Percentiles rank a stretch among this genome's conserved stretches.
phyloP scores from a whole-genome alignment of 2,329 filamentous ascomycete species.

The Aphanoascus verrucosus region DNA sequence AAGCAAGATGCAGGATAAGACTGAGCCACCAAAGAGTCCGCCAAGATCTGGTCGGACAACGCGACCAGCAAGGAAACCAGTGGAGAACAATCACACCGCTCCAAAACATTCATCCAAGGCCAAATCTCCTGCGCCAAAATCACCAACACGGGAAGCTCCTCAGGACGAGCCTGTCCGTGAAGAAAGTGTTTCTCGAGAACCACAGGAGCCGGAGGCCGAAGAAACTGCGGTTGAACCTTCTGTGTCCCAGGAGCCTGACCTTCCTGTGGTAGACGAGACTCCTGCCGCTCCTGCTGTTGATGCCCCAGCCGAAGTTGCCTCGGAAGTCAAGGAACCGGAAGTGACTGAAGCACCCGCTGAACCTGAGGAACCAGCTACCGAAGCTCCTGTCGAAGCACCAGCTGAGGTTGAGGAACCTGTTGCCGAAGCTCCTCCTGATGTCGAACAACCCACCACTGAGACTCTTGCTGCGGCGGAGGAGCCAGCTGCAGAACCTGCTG shows the following conservation, averaged over 20 bases:
- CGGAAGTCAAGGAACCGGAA: background rate
- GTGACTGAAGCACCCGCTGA: background rate
- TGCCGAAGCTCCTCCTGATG: too few relatives aligned
- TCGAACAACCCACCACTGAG: too few relatives aligned
- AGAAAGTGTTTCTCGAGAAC: background rate
- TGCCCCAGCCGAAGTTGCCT: background rate
- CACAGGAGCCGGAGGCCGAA: background rate
- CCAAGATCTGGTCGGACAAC: constrained; percentile 20
- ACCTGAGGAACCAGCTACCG: too few relatives aligned
- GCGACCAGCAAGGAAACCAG: background rate
- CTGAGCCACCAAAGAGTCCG: constrained; percentile 32
- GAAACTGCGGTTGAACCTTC: background rate
- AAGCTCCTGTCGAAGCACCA: too few relatives aligned
- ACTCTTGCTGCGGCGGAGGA: too few relatives aligned
- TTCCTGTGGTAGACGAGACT: background rate
- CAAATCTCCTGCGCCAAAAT: constrained; percentile 5
- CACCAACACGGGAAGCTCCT: background rate
- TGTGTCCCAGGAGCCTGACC: background rate
- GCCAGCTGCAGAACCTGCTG: background rate
- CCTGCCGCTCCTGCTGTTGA: background rate
- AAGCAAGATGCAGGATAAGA: constrained; percentile 39
- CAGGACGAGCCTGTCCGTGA: background rate
- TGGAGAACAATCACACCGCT: background rate
- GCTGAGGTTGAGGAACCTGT: too few relatives aligned
- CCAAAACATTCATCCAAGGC: constrained; percentile 2